Evolutionary conservation across 2,329 filamentous ascomycete species (phyloP).

Genomic region (Dendrostoma leiphaemia): DNA sequence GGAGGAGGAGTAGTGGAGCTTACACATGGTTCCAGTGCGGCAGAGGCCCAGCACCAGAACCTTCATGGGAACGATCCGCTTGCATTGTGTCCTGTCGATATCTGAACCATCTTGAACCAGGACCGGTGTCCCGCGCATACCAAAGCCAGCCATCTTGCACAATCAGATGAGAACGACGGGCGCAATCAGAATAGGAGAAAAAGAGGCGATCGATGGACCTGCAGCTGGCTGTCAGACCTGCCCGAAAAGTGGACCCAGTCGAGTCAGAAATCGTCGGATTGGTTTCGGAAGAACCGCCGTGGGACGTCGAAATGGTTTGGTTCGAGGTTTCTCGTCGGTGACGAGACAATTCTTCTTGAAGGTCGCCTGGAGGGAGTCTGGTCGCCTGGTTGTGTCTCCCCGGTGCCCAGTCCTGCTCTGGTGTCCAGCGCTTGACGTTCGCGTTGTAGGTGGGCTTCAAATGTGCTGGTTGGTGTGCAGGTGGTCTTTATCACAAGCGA

Average conservation of each 20-base stretch:
- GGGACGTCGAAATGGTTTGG: too few species aligned
- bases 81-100: constrained; percentile 65
- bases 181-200: neutral
- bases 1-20: neutral
- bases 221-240: too few species aligned
- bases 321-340: too few species aligned
- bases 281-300: too few species aligned
- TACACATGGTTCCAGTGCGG: constrained; percentile 32
- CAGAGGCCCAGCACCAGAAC: constrained; percentile 69
- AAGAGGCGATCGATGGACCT: too few species aligned
- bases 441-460: neutral
- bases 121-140: constrained; percentile 6
- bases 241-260: too few species aligned
- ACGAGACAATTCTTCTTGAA: too few species aligned
- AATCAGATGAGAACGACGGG: neutral
- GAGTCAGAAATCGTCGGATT: too few species aligned
- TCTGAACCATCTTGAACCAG: constrained; percentile 41
- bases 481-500: neutral
- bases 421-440: neutral
- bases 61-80: constrained; percentile 68
- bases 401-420: too few species aligned
- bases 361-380: too few species aligned
- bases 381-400: too few species aligned
- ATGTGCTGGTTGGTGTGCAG: neutral
- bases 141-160: constrained; percentile 3